Percentiles rank a stretch among this genome's conserved stretches.
Conservation (phyloP, 768 basidiomycete species). For the Chiua virens region DNA sequence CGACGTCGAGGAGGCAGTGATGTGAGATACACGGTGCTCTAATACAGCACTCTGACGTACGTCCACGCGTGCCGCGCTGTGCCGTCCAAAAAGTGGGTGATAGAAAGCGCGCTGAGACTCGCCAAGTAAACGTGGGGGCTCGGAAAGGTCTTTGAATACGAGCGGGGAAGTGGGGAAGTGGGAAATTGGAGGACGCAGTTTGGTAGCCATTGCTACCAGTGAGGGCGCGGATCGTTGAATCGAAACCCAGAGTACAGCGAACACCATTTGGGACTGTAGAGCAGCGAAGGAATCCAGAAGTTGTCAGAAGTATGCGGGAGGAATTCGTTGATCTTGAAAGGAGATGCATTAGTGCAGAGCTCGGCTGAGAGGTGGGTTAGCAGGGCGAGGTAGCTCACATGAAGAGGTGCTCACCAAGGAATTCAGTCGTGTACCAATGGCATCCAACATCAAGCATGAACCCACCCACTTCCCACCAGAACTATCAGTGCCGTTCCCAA, state of each 20-base stretch:
- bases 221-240: slow-evolving; percentile 78
- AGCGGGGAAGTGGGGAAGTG: too few species aligned
- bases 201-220: slow-evolving; percentile 79
- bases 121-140: slow-evolving; percentile 88
- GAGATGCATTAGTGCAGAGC: slow-evolving; percentile 44
- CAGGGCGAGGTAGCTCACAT: background rate
- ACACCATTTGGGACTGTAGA: slow-evolving; percentile 40
- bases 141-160: slow-evolving; percentile 96
- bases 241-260: slow-evolving; percentile 43
- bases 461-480: slow-evolving; percentile 47
- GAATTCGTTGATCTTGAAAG: slow-evolving; percentile 45
- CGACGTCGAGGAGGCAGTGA: slow-evolving; percentile 99
- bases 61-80: slow-evolving; percentile 68
- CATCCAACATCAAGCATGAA: slow-evolving; percentile 49
- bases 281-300: slow-evolving; percentile 40
- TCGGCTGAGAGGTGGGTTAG: slow-evolving; percentile 31
- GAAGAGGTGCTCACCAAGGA: slow-evolving; percentile 31
- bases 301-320: slow-evolving; percentile 46
- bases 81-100: slow-evolving; percentile 92
- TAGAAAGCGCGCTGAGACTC: slow-evolving; percentile 89
- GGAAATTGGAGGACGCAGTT: slow-evolving; percentile 71
- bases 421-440: slow-evolving; percentile 42
- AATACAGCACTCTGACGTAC: slow-evolving; percentile 87
- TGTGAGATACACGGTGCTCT: slow-evolving; percentile 98
- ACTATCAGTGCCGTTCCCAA: slow-evolving; percentile 37